Conservation (phyloP, 1,284 basidiomycete species). For the Sanghuangporus baumii region DNA sequence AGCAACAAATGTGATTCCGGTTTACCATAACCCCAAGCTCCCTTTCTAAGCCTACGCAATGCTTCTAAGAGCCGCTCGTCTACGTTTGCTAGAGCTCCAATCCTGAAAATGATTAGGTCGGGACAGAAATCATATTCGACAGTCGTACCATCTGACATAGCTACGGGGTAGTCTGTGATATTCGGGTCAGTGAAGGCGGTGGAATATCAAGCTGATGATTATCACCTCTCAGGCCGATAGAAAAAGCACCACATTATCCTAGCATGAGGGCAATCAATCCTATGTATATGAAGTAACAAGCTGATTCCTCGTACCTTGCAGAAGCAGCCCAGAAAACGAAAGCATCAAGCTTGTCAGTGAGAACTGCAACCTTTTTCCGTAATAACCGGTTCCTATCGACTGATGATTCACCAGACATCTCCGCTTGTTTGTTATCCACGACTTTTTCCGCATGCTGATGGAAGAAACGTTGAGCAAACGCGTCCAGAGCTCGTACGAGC, state of each 20-base stretch:
- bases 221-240: constrained; percentile 62
- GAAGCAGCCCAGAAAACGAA: constrained; percentile 70
- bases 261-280: constrained; percentile 8
- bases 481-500: constrained; percentile 65
- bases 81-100: constrained; percentile 59
- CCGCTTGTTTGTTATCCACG: constrained; percentile 22
- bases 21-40: constrained; percentile 54
- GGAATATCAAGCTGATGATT: not conserved
- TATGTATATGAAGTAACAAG: not conserved
- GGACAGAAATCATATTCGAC: not conserved
- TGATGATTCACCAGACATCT: constrained; percentile 13
- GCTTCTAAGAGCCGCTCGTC: constrained; percentile 52
- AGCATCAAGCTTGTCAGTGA: constrained; percentile 53
- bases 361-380: constrained; percentile 21
- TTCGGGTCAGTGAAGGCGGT: constrained; percentile 1
- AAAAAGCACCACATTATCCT: constrained; percentile 86
- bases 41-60: constrained; percentile 46
- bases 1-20: constrained; percentile 37
- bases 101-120: constrained; percentile 35
- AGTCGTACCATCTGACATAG: constrained; percentile 58
- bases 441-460: constrained; percentile 20
- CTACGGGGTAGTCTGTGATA: constrained; percentile 54
- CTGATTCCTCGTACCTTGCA: constrained; percentile 47
- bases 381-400: not conserved
- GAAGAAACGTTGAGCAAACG: constrained; percentile 46